Base-by-base conservation (phyloP, 345 rosid genomes). In the Eucalyptus caleyi region DNA sequence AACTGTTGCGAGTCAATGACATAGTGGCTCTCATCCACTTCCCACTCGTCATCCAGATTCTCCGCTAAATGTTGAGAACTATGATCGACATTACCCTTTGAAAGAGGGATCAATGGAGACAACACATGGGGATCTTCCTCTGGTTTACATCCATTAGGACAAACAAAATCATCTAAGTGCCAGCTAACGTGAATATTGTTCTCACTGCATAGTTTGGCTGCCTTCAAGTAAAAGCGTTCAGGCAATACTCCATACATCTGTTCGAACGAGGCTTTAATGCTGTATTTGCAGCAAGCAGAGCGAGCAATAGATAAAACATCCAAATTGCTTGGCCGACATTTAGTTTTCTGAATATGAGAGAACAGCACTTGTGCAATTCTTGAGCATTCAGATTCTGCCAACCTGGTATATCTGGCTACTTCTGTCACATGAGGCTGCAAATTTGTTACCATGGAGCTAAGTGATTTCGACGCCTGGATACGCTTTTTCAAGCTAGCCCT, bases 151-250 rank as follows among this genome's bases (percentile, higher is more conserved):
- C 98, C 96, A 90, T 96, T 97, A 87, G 96, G 91, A 90, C 99
- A 98, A 86, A 93, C 67, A 90, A 92, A 98, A 67, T 95, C 97
- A 80, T 94, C 97, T 51, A 47, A 95, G 91, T 98, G 99, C 99
- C 99, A 98, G 91, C 93, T 93, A n/a, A 96, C 95, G 87, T 90
- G 95, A 89, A 98, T 93, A 89, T 96, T 95, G 86, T 95, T 94
- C 93, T 98, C 99, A 89, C 99, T 96, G 88, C 98, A 97, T 56
- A 98, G 96, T 90, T 93, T 98, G 91, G 99, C 99, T 40, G 98
- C 99, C 95, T 95, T 98, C 89, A 97, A 95, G 93, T 95, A 96
- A 86, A 95, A 86, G 49, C 94, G 88, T 88, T 97, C 98, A 19
- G 99, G 97, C 90, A 98, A 92, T 53, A 92, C 90, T 86, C 99